Evolutionary conservation across 1,284 basidiomycete genomes (phyloP).

Genomic region (Ustilago nuda): DNA sequence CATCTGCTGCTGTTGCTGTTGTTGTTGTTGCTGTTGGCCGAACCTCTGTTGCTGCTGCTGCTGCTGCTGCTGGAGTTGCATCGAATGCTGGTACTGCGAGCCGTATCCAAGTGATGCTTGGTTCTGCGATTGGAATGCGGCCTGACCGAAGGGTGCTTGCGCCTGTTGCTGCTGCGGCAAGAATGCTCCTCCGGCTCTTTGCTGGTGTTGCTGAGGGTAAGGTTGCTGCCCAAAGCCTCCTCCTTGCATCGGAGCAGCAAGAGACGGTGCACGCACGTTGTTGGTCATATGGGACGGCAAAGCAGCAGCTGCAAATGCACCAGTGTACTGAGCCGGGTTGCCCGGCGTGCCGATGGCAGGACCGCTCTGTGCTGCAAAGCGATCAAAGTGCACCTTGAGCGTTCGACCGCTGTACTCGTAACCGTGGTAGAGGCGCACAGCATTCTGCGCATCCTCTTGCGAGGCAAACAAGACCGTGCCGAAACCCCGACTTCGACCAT

Average conservation of each 20-base stretch:
- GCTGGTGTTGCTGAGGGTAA: constrained; percentile 29
- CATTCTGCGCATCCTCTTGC: constrained; percentile 88
- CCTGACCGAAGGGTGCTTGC: constrained; percentile 23
- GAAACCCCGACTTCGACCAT: constrained; percentile 90
- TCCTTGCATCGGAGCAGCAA: constrained; percentile 17
- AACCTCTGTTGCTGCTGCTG: constrained; percentile 20
- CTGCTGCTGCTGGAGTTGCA: constrained; percentile 16
- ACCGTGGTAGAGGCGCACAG: constrained; percentile 74
- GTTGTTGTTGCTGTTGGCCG: constrained; percentile 22
- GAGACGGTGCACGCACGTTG: constrained; percentile 25
- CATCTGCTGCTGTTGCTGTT: constrained; percentile 23
- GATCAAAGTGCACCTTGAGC: constrained; percentile 86
- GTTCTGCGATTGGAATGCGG: constrained; percentile 18
- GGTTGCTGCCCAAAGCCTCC: constrained; percentile 19
- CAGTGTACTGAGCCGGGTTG: constrained; percentile 67
- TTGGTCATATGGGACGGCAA: constrained; percentile 57
- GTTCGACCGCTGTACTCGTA: constrained; percentile 86
- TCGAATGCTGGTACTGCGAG: constrained; percentile 22
- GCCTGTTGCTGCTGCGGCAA: constrained; percentile 16
- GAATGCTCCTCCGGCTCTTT: constrained; percentile 13
- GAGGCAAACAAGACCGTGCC: constrained; percentile 91
- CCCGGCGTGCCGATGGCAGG: constrained; percentile 54
- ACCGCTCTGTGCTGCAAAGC: constrained; percentile 55
- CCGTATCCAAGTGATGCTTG: constrained; percentile 1
- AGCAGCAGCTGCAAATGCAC: constrained; percentile 62